phyloP scores from a whole-genome alignment of 192 early-diverging fungal genomes.

The Chytriomyces sp. region DNA sequence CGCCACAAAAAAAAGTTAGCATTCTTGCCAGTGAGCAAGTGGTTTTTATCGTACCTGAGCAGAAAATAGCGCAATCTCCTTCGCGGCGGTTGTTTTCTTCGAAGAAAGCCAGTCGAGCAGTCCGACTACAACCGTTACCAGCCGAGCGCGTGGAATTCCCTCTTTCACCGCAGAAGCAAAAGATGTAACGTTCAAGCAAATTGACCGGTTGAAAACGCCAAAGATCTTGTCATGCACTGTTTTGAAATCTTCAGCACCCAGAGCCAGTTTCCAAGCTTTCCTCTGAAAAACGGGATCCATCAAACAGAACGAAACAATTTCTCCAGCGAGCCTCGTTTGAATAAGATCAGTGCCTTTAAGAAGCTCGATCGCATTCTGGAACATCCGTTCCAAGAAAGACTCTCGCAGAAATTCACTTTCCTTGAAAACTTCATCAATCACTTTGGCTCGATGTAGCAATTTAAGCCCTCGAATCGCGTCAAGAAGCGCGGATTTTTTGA shows the following conservation, averaged over 20 bases:
- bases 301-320: constrained; percentile 14
- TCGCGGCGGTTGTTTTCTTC: neutral
- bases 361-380: neutral
- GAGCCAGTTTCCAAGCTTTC: neutral
- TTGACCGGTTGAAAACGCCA: constrained; percentile 10
- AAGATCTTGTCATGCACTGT: neutral
- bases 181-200: constrained; percentile 11
- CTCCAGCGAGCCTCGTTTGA: constrained; percentile 12
- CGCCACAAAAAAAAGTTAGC: no score
- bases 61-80: constrained; percentile 11
- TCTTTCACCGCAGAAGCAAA: neutral
- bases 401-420: neutral
- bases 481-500: neutral
- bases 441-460: constrained; percentile 19
- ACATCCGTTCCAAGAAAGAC: neutral
- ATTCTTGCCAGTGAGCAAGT: no score
- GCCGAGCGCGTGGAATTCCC: neutral
- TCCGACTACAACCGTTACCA: no score
- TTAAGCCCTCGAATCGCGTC: constrained; percentile 31
- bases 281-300: neutral
- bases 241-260: neutral
- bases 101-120: constrained; percentile 14
- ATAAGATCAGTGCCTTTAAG: neutral
- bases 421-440: constrained; percentile 17
- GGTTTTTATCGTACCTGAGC: neutral